Percentiles rank a stretch among this genome's conserved stretches.
Evolutionary conservation across 169 alveolate genomes (phyloP).

Genomic region (Plasmodium gonderi): DNA sequence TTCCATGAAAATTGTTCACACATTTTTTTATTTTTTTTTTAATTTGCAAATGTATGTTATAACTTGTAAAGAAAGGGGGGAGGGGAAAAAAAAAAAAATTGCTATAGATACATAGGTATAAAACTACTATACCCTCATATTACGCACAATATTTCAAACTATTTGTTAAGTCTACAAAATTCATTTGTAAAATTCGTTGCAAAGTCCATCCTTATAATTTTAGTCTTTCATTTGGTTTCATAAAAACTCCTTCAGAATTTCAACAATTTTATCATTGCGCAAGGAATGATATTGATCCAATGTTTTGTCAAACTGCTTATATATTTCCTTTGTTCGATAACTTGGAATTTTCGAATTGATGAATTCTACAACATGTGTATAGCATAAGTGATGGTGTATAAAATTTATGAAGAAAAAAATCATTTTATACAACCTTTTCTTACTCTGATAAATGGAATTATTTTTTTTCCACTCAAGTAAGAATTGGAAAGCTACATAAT

Average conservation of each 20-base stretch:
- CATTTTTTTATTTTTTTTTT: neutral
- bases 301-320: constrained; percentile 70
- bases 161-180: no score
- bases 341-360: constrained; percentile 69
- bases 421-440: constrained; percentile 52
- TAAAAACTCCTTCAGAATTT: constrained; percentile 50
- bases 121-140: no score
- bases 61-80: no score
- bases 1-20: neutral
- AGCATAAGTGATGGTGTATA: constrained; percentile 70
- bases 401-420: constrained; percentile 61
- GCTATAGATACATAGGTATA: neutral
- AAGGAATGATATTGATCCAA: constrained; percentile 45
- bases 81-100: neutral
- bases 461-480: constrained; percentile 71
- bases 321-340: constrained; percentile 68
- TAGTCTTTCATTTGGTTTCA: neutral
- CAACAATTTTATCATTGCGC: constrained; percentile 69
- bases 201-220: no score
- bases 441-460: constrained; percentile 68
- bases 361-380: constrained; percentile 69
- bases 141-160: no score
- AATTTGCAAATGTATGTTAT: no score
- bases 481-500: constrained; percentile 62
- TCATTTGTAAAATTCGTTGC: no score